Evolutionary conservation across 768 basidiomycete species (phyloP).

Genomic region (Phylloporus scabripes): DNA sequence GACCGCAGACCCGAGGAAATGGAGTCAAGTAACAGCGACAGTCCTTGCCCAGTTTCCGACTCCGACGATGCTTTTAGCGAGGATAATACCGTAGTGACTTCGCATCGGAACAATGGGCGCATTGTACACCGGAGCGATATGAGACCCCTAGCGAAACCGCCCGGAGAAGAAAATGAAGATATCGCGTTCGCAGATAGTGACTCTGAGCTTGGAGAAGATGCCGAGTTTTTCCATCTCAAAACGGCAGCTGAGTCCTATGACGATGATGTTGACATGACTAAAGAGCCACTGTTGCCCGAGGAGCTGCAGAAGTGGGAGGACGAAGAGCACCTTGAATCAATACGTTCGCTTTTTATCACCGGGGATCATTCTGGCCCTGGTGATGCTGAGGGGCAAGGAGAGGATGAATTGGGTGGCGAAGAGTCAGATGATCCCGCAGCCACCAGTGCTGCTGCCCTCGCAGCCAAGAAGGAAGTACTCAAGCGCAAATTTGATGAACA

Average conservation of each 20-base stretch:
- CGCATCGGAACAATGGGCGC: constrained; percentile 43
- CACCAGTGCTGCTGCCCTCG: constrained; percentile 49
- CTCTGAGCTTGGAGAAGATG: constrained; percentile 58
- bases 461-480: constrained; percentile 83
- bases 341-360: constrained; percentile 88
- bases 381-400: constrained; percentile 37
- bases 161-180: constrained; percentile 34
- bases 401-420: constrained; percentile 35
- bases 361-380: constrained; percentile 41
- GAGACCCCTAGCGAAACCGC: constrained; percentile 36
- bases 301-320: constrained; percentile 74
- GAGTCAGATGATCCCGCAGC: constrained; percentile 30
- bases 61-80: not conserved
- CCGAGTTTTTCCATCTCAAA: constrained; percentile 69
- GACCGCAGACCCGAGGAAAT: not conserved
- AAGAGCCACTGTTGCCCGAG: constrained; percentile 48
- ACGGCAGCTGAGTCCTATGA: constrained; percentile 33
- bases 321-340: constrained; percentile 78
- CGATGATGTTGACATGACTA: constrained; percentile 63
- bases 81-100: not conserved
- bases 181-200: constrained; percentile 75
- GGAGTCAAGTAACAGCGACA: constrained; percentile 2
- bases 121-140: constrained; percentile 38
- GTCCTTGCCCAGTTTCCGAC: not conserved
- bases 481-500: constrained; percentile 96